phyloP scores from a whole-genome alignment of 2,329 filamentous ascomycete genomes.

The Scytalidium sp. region DNA sequence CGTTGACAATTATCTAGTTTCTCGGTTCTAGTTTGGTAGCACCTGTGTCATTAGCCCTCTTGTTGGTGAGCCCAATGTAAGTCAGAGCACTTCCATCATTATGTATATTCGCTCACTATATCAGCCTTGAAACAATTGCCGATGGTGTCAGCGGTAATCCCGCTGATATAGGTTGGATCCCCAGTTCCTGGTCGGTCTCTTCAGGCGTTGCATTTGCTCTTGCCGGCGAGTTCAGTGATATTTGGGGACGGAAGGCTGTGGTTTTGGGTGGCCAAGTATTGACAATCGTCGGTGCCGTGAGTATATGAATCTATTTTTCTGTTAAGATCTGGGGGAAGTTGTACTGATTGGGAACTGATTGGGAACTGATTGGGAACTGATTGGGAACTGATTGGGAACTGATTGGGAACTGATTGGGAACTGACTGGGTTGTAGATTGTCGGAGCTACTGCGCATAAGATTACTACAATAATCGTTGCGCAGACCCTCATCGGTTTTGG shows the following conservation, averaged over 20 bases:
- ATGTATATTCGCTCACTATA: not conserved
- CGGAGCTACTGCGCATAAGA: not conserved
- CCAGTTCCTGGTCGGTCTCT: not conserved
- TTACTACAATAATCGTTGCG: not conserved
- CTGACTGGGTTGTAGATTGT: not conserved
- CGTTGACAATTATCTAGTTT: not conserved
- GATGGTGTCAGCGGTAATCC: not conserved
- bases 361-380: not conserved
- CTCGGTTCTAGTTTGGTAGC: not conserved
- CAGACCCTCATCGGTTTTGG: not conserved
- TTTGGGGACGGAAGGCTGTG: conserved; percentile 63
- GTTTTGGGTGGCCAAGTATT: conserved; percentile 39
- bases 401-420: not conserved
- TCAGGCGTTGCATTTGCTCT: not conserved
- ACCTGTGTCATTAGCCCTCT: not conserved
- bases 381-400: not conserved
- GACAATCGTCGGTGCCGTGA: not conserved
- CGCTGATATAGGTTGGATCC: not conserved
- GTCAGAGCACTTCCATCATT: not conserved
- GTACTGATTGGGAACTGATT: not conserved
- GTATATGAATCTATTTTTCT: not conserved
- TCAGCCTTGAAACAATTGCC: not conserved
- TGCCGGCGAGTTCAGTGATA: conserved; percentile 51
- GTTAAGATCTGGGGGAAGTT: not conserved
- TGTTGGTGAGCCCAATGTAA: not conserved